Evolutionary conservation across 2,329 filamentous ascomycete species (phyloP).

Genomic region (Exophiala aquamarina): DNA sequence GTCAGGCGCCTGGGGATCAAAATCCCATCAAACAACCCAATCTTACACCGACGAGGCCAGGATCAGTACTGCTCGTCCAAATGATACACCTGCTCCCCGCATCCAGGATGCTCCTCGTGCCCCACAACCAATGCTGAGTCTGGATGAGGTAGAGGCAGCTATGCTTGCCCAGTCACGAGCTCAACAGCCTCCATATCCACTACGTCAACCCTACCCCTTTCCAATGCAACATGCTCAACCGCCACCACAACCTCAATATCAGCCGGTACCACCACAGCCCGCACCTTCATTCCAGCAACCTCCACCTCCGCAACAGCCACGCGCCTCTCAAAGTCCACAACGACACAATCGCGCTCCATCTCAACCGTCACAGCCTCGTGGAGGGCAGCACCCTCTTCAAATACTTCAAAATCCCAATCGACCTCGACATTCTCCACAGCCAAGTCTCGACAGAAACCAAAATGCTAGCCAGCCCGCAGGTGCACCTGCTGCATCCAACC

Average conservation of each 20-base stretch:
- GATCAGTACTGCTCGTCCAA: conserved; percentile 27
- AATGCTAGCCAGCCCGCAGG: conserved; percentile 37
- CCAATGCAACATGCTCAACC: conserved; percentile 23
- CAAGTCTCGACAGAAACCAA: conserved; percentile 36
- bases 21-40: conserved; percentile 49
- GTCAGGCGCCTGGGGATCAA: conserved; percentile 82
- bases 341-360: conserved; percentile 33
- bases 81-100: conserved; percentile 19
- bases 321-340: conserved; percentile 36
- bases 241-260: conserved; percentile 33
- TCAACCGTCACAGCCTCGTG: conserved; percentile 38
- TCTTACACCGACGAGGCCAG: conserved; percentile 20
- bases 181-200: conserved; percentile 29
- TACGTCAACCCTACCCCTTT: conserved; percentile 33
- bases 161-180: conserved; percentile 60
- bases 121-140: conserved; percentile 68
- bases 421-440: conserved; percentile 46
- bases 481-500: conserved; percentile 61
- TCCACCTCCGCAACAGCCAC: conserved; percentile 37
- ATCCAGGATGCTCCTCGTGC: conserved; percentile 32
- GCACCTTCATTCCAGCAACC: conserved; percentile 3
- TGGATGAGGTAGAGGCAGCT: conserved; percentile 94
- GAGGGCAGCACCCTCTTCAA: conserved; percentile 62
- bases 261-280: conserved; percentile 6
- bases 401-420: conserved; percentile 79